Evolutionary conservation across 2,329 filamentous ascomycete genomes (phyloP).

Genomic region (Lachnum nothofagi): DNA sequence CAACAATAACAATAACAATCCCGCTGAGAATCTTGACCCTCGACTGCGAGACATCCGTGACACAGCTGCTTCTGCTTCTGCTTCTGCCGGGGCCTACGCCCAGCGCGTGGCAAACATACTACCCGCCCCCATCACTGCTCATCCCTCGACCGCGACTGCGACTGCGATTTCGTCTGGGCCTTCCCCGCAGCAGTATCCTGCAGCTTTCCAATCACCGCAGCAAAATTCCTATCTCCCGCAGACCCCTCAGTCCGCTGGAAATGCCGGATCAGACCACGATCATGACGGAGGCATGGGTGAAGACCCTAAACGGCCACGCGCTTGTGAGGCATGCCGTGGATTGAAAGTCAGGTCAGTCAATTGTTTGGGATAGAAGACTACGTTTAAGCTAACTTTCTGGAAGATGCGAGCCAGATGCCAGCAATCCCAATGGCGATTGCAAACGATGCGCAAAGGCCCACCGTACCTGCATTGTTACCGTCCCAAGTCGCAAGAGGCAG

Average conservation of each 20-base stretch:
- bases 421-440: slow-evolving; percentile 33
- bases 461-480: slow-evolving; percentile 37
- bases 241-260: slow-evolving; percentile 23
- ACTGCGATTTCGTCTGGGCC: slow-evolving; percentile 4
- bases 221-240: slow-evolving; percentile 18
- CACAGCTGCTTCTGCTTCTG: background rate
- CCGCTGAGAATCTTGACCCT: too few species aligned
- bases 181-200: slow-evolving; percentile 12
- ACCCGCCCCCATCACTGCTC: slow-evolving; percentile 10
- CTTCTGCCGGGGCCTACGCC: background rate
- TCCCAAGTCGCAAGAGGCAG: slow-evolving; percentile 39
- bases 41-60: background rate
- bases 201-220: slow-evolving; percentile 7
- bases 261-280: slow-evolving; percentile 14
- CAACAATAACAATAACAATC: too few species aligned
- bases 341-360: slow-evolving; percentile 36
- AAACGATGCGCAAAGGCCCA: slow-evolving; percentile 38
- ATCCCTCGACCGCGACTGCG: slow-evolving; percentile 6
- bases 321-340: slow-evolving; percentile 39
- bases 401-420: slow-evolving; percentile 35
- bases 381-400: background rate
- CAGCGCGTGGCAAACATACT: slow-evolving; percentile 1
- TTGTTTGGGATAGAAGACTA: background rate
- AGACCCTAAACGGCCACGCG: slow-evolving; percentile 34
- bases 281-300: slow-evolving; percentile 10